Evolutionary conservation across 768 basidiomycete species (phyloP).

Genomic region (Boletus patriciae): DNA sequence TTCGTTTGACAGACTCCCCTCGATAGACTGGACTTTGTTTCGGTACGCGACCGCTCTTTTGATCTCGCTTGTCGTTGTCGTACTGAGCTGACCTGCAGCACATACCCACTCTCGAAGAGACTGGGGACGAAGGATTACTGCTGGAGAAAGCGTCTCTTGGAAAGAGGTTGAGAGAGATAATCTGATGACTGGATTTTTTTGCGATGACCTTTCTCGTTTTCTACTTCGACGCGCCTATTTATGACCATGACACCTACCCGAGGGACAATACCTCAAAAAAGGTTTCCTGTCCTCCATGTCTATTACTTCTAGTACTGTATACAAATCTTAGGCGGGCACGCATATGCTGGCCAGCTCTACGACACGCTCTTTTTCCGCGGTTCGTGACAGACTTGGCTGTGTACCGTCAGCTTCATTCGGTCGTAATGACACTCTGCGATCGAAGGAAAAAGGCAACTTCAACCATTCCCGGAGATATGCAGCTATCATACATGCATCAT

Average conservation of each 20-base stretch:
- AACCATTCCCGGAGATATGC: neutral
- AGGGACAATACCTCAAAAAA: neutral
- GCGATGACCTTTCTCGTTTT: neutral
- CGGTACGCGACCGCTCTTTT: conserved; percentile 39
- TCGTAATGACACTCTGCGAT: neutral
- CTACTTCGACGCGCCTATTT: no score
- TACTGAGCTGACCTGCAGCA: conserved; percentile 39
- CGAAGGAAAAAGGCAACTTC: neutral
- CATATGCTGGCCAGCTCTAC: no score
- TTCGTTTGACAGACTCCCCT: conserved; percentile 13
- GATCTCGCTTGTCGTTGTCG: neutral
- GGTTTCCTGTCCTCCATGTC: no score
- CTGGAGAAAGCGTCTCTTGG: conserved; percentile 5
- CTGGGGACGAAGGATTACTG: conserved; percentile 41
- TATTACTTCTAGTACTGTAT: no score
- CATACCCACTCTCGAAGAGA: conserved; percentile 69
- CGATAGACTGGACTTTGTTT: conserved; percentile 68
- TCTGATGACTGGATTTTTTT: conserved; percentile 3
- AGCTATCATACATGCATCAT: neutral
- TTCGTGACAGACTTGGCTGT: no score
- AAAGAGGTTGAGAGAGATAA: neutral
- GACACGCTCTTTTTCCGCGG: no score
- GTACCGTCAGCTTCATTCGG: no score
- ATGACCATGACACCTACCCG: neutral
- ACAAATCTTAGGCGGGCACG: no score